A percentile compares a stretch with the other conserved stretches of the same genome.
phyloP scores from a whole-genome alignment of 2,329 filamentous ascomycete genomes.

The Cytospora chrysosperma region DNA sequence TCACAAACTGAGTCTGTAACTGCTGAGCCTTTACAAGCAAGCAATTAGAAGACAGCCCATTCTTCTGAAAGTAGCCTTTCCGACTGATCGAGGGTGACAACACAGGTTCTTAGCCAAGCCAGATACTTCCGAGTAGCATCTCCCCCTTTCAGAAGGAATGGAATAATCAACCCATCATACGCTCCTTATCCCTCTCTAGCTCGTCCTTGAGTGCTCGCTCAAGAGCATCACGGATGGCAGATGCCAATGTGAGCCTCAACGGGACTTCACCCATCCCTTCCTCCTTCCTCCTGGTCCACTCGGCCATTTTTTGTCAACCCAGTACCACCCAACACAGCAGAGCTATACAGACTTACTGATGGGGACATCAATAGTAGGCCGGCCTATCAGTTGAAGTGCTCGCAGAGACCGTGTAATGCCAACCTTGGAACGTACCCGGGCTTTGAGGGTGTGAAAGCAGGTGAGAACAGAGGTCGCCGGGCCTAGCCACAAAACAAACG shows the following conservation, averaged over 20 bases:
- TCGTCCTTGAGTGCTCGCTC: neutral
- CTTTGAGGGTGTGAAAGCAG: too few species aligned
- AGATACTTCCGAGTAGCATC: neutral
- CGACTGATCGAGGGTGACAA: neutral
- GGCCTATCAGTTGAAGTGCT: neutral
- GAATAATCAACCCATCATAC: neutral
- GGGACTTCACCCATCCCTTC: neutral
- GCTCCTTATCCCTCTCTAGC: neutral
- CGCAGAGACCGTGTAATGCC: neutral
- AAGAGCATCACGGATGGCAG: neutral
- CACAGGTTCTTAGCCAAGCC: neutral
- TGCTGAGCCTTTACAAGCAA: too few species aligned
- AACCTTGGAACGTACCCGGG: too few species aligned
- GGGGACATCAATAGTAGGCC: neutral
- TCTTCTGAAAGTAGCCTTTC: neutral
- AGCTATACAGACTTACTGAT: neutral
- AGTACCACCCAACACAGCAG: neutral
- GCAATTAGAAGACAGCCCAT: neutral
- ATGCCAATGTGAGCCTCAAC: neutral
- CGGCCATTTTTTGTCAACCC: too few species aligned
- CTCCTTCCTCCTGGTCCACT: neutral
- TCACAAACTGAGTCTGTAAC: neutral
- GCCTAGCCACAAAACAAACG: neutral
- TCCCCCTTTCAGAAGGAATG: too few species aligned
- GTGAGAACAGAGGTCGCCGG: too few species aligned